These are phyloP conservation scores for Flaveria floridana DNA, from an alignment of 140 eudicot species.

Conservation along the genomic window DNA sequence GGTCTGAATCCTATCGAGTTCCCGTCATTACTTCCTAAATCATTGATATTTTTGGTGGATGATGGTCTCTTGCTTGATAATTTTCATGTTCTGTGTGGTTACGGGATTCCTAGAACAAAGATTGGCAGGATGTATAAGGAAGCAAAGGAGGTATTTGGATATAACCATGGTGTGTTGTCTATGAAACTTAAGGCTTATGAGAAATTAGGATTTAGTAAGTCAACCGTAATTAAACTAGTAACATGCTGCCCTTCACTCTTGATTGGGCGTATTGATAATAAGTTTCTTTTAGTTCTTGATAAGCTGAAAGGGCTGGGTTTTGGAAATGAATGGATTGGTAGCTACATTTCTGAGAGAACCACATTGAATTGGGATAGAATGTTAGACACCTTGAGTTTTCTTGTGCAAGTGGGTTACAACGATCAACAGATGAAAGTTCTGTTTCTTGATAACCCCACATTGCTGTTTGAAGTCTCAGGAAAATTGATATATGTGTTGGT, in stretches of 20 bases:
- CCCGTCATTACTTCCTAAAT: conserved; percentile 51
- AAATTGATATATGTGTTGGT: conserved; percentile 48
- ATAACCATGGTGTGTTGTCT: conserved; percentile 46
- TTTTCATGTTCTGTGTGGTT: conserved; percentile 59
- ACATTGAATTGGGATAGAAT: conserved; percentile 55
- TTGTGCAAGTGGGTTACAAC: conserved; percentile 52
- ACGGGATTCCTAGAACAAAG: conserved; percentile 63
- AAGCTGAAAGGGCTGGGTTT: conserved; percentile 53
- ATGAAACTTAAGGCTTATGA: conserved; percentile 58
- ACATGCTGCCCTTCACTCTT: conserved; percentile 61
- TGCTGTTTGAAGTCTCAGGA: conserved; percentile 62
- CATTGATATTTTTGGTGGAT: conserved; percentile 64
- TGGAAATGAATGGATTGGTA: conserved; percentile 57
- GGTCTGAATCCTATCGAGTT: conserved; percentile 51
- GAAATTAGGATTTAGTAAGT: conserved; percentile 49
- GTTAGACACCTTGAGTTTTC: conserved; percentile 51
- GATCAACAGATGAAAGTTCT: conserved; percentile 43
- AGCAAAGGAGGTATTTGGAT: conserved; percentile 58
- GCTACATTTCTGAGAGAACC: conserved; percentile 42
- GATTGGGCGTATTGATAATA: conserved; percentile 44
- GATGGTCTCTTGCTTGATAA: conserved; percentile 61
- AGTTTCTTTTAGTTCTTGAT: conserved; percentile 45
- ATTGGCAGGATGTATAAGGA: conserved; percentile 65
- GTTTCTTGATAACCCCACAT: conserved; percentile 45
- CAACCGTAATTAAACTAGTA: conserved; percentile 53